Conservation (phyloP, 148 eudicot species). For the Arctostaphylos glauca region DNA sequence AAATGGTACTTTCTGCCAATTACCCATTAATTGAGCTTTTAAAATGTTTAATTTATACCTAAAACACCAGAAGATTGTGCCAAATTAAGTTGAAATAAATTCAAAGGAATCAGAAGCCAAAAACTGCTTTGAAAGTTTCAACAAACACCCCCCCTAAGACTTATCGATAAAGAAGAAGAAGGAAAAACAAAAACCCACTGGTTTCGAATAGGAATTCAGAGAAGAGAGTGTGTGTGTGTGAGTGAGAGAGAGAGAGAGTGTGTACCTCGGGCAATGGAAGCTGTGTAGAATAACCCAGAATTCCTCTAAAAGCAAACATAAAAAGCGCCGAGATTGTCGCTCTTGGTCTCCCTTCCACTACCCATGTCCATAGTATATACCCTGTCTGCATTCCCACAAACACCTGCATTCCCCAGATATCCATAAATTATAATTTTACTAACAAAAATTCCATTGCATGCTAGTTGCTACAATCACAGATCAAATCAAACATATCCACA, state of each 20-base stretch:
- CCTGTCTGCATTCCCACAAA: constrained; percentile 86
- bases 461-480: background rate
- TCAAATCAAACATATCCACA: no score
- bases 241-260: no score
- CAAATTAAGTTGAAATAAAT: no score
- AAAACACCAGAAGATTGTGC: no score
- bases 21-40: no score
- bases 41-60: no score
- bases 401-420: constrained; percentile 37
- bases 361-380: constrained; percentile 80
- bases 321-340: constrained; percentile 83
- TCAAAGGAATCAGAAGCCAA: no score
- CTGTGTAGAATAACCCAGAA: constrained; percentile 92
- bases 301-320: constrained; percentile 90
- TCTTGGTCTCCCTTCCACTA: constrained; percentile 85
- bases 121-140: no score
- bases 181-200: background rate
- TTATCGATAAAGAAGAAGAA: no score
- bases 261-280: constrained; percentile 87
- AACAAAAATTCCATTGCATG: background rate
- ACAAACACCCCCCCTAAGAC: no score
- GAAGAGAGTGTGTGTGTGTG: background rate
- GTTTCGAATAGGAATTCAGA: background rate
- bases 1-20: no score
- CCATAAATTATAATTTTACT: background rate